phyloP scores from a whole-genome alignment of 1,139 yeast genomes.

The Arxiozyma slooffiae region DNA sequence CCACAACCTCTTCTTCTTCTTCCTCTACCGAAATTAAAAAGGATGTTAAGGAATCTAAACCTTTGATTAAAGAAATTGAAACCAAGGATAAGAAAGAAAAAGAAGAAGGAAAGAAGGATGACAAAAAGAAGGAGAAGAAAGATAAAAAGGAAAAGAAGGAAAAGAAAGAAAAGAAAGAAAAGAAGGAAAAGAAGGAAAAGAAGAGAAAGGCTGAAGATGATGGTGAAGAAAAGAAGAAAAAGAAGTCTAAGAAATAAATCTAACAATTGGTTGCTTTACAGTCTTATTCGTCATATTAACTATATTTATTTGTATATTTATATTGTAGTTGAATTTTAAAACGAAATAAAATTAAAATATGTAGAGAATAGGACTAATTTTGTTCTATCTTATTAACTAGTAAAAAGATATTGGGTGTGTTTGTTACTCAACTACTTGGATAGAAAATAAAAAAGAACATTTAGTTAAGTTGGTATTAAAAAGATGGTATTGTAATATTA shows the following conservation, averaged over 20 bases:
- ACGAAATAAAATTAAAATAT: neutral
- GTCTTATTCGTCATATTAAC: slow-evolving; percentile 1
- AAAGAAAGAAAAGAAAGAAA: slow-evolving; percentile 55
- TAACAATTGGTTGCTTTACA: neutral
- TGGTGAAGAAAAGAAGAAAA: slow-evolving; percentile 46
- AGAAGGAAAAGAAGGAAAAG: slow-evolving; percentile 46
- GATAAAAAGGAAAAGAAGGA: slow-evolving; percentile 53
- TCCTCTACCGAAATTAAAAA: slow-evolving; percentile 14
- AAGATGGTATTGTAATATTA: too few relatives aligned
- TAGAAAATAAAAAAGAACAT: neutral
- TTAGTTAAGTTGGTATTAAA: too few relatives aligned
- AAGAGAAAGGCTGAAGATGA: slow-evolving; percentile 59
- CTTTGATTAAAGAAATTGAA: slow-evolving; percentile 32
- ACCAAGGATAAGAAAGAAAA: slow-evolving; percentile 34
- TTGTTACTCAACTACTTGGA: neutral
- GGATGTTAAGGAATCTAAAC: slow-evolving; percentile 24
- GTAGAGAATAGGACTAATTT: neutral
- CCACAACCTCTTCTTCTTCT: slow-evolving; percentile 24
- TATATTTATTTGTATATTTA: slow-evolving; percentile 2
- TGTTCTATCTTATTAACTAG: too few relatives aligned
- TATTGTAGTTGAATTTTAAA: slow-evolving; percentile 4
- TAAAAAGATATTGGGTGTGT: too few relatives aligned
- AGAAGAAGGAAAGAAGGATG: slow-evolving; percentile 40
- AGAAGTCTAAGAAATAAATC: slow-evolving; percentile 31
- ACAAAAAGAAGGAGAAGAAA: slow-evolving; percentile 49